Percentiles rank a stretch among this genome's conserved stretches.
Evolutionary conservation across 371 early-diverging fungal species (phyloP).

Genomic region (Mortierella sp.): DNA sequence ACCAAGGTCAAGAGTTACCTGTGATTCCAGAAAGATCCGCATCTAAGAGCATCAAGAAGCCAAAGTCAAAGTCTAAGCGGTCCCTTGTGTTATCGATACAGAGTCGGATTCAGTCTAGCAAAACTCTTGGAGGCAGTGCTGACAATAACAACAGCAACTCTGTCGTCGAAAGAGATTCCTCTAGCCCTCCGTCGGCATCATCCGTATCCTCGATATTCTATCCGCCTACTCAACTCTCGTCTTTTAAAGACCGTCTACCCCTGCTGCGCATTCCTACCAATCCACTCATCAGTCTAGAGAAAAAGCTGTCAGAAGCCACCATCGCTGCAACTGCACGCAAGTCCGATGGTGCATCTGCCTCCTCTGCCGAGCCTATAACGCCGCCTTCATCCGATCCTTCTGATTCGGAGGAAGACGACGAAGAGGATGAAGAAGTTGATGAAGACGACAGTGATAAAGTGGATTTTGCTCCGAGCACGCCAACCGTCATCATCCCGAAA

Average conservation of each 20-base stretch:
- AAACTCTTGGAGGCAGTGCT: background rate
- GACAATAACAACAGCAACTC: background rate
- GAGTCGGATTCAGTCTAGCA: slow-evolving; percentile 19
- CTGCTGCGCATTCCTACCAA: slow-evolving; percentile 20
- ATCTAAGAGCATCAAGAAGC: slow-evolving; percentile 16
- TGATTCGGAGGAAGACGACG: slow-evolving; percentile 1
- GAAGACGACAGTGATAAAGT: slow-evolving; percentile 1
- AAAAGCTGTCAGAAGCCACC: slow-evolving; percentile 2
- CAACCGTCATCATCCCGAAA: slow-evolving; percentile 35
- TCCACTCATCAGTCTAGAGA: slow-evolving; percentile 26
- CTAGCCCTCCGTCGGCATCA: background rate
- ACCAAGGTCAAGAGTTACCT: background rate
- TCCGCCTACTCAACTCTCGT: background rate
- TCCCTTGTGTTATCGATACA: slow-evolving; percentile 39
- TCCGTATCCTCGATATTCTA: background rate
- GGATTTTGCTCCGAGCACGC: background rate
- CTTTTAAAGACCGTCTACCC: slow-evolving; percentile 11
- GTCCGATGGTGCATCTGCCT: background rate
- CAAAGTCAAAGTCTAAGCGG: slow-evolving; percentile 15
- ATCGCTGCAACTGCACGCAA: background rate
- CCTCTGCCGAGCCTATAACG: background rate
- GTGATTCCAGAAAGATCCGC: slow-evolving; percentile 4
- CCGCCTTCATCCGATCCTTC: background rate
- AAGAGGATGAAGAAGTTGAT: slow-evolving; percentile 1
- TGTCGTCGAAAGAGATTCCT: background rate